Base-by-base conservation (phyloP, 2,329 filamentous ascomycete species). In the Endoconidiophora laricicola region DNA sequence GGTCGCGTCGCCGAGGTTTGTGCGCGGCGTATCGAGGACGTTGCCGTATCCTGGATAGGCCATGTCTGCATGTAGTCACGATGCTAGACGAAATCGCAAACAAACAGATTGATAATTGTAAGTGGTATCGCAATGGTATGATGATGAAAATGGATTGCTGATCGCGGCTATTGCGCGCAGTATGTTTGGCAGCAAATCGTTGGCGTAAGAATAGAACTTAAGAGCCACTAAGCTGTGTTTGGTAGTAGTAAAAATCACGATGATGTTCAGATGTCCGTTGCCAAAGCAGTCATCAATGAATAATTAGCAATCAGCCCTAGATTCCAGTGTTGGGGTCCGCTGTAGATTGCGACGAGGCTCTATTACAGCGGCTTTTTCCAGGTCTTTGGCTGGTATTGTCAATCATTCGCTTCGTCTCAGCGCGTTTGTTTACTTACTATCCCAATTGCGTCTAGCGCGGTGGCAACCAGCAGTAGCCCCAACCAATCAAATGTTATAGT, bases 1-100 rank as follows among this genome's bases (percentile, higher is more conserved):
- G 57, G 87, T 94, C 65, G 79, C 79, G 73, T 95, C 86, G 60
- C 83, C 86, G 57, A 80, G 65, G 60, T 87, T 83, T 54, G 86
- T 94, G 62, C 83, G 81, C 60, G 90, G 90, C 58, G 88, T 93
- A 66, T 91, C 83, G 66, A 94, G 74, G 60, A 72, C 73, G 62
- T 66, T 71, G 62, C 66, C 72, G 58, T 71, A 73, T 60, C 79
- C 81, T 39, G 76, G 74, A 56, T 75, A 73, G 53, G 73, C 75
- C 81, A 85, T 85, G 57, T 33, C 36, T 33, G 16, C 16, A 33
- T 6, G 26, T 10, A 33, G 26, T 33, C 26, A 33, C 7, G 5
- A 33, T 33, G 26, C 26, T 33, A 10, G 7, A 5, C 26, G 12
- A 10, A 10, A 33, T 33, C 3, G 26, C 26, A 33, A 10, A 33